Evolutionary conservation across 163 green algal genomes (phyloP).

Genomic region (Scenedesmus sp.): DNA sequence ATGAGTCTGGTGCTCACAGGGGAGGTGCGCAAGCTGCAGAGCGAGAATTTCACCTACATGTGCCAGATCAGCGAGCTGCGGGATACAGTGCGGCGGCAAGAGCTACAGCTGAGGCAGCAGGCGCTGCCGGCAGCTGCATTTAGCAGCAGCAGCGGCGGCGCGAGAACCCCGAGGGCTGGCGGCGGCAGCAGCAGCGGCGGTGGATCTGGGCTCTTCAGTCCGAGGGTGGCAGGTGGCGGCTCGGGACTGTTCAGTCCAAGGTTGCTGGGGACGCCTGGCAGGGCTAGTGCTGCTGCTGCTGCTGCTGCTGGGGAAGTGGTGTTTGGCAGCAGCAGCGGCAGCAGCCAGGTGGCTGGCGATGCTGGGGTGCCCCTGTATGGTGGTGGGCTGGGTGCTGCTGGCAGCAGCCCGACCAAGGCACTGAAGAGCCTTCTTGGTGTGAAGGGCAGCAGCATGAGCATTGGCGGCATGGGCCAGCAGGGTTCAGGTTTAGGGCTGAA

Average conservation of each 20-base stretch:
- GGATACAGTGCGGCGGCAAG: neutral
- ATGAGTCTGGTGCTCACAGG: slow-evolving; percentile 28
- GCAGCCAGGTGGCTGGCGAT: neutral
- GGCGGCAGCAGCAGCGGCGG: neutral
- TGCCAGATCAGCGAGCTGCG: slow-evolving; percentile 4
- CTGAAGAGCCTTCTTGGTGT: neutral
- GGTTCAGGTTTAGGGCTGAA: neutral
- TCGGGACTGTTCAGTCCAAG: slow-evolving; percentile 19
- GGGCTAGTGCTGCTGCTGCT: slow-evolving; percentile 20
- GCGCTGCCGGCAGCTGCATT: neutral
- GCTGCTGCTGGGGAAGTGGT: neutral
- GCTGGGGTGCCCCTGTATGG: neutral
- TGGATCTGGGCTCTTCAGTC: neutral
- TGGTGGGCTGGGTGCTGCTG: neutral
- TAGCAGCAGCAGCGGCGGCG: neutral
- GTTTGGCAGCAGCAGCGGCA: neutral
- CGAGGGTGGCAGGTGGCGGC: neutral
- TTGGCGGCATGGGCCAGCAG: neutral
- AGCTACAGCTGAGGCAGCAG: slow-evolving; percentile 32
- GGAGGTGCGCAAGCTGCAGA: slow-evolving; percentile 19
- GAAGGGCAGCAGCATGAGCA: slow-evolving; percentile 1
- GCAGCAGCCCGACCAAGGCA: neutral
- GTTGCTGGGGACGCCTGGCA: neutral
- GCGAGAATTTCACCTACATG: neutral
- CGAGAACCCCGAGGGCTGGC: neutral